Evolutionary conservation across 2,329 filamentous ascomycete genomes (phyloP).

Genomic region (Paracamarosporium sp.): DNA sequence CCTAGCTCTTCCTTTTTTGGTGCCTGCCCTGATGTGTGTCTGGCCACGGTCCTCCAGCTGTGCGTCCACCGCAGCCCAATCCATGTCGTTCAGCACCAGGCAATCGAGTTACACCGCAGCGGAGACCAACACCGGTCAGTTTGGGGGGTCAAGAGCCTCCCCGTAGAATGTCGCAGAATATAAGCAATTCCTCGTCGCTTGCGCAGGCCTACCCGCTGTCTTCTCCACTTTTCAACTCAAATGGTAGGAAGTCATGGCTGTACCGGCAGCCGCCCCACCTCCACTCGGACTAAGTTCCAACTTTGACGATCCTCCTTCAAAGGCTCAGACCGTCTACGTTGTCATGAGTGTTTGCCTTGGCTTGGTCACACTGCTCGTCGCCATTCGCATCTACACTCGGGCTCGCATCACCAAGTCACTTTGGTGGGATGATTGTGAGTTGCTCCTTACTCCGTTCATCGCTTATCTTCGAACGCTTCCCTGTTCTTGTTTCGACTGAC

Average conservation of each 20-base stretch:
- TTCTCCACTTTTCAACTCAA: background rate
- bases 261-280: conserved; percentile 1
- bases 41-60: background rate
- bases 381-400: conserved; percentile 5
- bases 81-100: background rate
- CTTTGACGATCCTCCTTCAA: conserved; percentile 1
- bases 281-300: background rate
- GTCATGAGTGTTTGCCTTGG: conserved; percentile 7
- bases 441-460: background rate
- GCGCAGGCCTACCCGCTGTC: background rate
- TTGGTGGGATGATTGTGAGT: conserved; percentile 9
- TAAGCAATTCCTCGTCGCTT: conserved; percentile 4
- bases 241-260: conserved; percentile 1
- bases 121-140: background rate
- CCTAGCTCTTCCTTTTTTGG: background rate
- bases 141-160: background rate
- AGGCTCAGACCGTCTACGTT: conserved; percentile 3
- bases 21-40: background rate
- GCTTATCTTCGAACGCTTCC: no score
- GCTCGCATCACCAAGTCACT: conserved; percentile 8
- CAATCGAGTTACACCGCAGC: conserved; percentile 2
- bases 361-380: conserved; percentile 3
- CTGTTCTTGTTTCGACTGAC: background rate
- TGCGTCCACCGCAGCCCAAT: background rate
- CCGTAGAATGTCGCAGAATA: background rate